These are phyloP conservation scores for Chlorella sorokiniana DNA, from an alignment of 139 green algal species.

Conservation along the genomic window DNA sequence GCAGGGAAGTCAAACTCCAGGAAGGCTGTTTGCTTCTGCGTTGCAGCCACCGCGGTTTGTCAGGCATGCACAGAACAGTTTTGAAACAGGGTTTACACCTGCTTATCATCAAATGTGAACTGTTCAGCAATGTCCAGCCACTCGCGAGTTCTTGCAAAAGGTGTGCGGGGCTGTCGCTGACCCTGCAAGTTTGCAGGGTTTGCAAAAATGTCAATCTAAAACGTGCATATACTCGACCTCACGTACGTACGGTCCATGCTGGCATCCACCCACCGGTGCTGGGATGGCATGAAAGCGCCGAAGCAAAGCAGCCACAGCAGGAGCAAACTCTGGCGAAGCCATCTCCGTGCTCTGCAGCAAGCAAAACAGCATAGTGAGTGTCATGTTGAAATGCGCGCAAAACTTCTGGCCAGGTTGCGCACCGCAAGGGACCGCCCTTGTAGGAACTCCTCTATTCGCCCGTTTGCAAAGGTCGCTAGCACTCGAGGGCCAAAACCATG, in stretches of 20 bases:
- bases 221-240: background rate
- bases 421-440: conserved; percentile 53
- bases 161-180: conserved; percentile 9
- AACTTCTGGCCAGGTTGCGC: background rate
- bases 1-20: conserved; percentile 55
- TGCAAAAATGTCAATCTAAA: background rate
- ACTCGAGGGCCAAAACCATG: conserved; percentile 84
- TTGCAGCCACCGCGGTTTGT: no score
- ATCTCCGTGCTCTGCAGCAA: conserved; percentile 71
- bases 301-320: conserved; percentile 68
- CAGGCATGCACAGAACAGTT: conserved; percentile 22
- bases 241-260: no score
- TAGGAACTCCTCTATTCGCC: conserved; percentile 83
- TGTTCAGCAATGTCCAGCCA: conserved; percentile 67
- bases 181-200: background rate
- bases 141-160: conserved; percentile 30
- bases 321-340: conserved; percentile 46
- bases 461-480: conserved; percentile 81
- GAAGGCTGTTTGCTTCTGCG: conserved; percentile 55
- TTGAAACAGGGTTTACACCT: background rate
- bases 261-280: background rate
- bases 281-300: conserved; percentile 54
- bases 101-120: conserved; percentile 57
- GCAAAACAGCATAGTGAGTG: background rate
- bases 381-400: background rate